Percentiles rank a stretch among this genome's conserved stretches.
Evolutionary conservation across 208 protist genomes (phyloP).

Genomic region (Lotmaria passim): DNA sequence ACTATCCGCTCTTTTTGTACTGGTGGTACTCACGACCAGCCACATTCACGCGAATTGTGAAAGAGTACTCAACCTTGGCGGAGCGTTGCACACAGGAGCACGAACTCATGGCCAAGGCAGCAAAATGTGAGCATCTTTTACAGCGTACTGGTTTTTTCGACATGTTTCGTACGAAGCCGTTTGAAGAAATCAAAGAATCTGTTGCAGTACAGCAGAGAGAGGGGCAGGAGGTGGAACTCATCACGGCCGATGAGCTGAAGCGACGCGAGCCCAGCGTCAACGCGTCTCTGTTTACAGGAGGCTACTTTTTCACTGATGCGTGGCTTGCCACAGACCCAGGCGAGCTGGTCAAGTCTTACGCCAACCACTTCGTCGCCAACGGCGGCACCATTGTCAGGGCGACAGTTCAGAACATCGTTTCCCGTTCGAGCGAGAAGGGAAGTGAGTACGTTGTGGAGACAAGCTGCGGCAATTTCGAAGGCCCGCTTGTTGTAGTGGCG

Average conservation of each 20-base stretch:
- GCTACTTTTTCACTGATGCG: conserved; percentile 21
- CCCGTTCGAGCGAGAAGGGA: not conserved
- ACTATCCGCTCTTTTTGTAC: conserved; percentile 25
- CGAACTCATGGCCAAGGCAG: conserved; percentile 18
- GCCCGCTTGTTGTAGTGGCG: conserved; percentile 29
- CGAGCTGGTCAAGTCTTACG: conserved; percentile 27
- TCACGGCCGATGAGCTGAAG: conserved; percentile 14
- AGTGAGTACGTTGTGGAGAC: conserved; percentile 10
- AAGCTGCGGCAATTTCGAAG: conserved; percentile 11
- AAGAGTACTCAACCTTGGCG: conserved; percentile 25
- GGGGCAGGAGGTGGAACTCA: conserved; percentile 7
- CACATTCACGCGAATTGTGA: conserved; percentile 8
- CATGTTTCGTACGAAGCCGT: conserved; percentile 7
- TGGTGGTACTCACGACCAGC: conserved; percentile 32
- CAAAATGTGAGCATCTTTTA: conserved; percentile 22
- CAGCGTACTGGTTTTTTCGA: conserved; percentile 32
- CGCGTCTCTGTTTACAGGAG: conserved; percentile 5
- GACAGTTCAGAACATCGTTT: conserved; percentile 19
- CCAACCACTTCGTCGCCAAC: conserved; percentile 19
- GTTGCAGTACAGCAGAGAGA: conserved; percentile 6
- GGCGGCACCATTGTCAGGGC: conserved; percentile 25
- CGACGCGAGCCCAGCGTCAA: conserved; percentile 23
- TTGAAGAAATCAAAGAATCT: conserved; percentile 5
- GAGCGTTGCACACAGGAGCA: conserved; percentile 27
- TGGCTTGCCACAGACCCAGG: conserved; percentile 17